phyloP scores from a whole-genome alignment of 306 rosid species.

The Mimosa pudica region DNA sequence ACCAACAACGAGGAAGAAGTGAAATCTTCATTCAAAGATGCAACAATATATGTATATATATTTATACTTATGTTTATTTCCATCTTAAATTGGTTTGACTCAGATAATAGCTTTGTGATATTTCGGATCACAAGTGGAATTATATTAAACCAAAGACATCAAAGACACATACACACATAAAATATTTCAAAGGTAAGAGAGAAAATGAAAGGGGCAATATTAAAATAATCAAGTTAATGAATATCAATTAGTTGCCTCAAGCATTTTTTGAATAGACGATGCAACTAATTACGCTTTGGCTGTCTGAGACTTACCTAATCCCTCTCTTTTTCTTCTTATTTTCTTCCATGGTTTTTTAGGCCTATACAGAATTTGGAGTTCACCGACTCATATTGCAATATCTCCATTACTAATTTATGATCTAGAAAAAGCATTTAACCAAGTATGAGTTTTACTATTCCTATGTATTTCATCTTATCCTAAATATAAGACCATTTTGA shows the following conservation, averaged over 20 bases:
- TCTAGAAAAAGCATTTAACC: not conserved
- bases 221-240: not conserved
- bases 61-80: too few relatives aligned
- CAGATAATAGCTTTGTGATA: not conserved
- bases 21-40: not conserved
- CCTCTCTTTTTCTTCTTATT: not conserved
- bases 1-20: not conserved
- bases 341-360: not conserved
- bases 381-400: not conserved
- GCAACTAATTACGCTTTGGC: slow-evolving; percentile 27
- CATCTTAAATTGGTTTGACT: slow-evolving; percentile 9
- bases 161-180: too few relatives aligned
- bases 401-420: not conserved
- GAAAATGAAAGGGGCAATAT: not conserved
- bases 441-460: not conserved
- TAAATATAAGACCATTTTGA: too few relatives aligned
- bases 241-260: slow-evolving; percentile 5
- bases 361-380: not conserved
- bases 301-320: slow-evolving; percentile 32
- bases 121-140: slow-evolving; percentile 4
- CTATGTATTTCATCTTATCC: too few relatives aligned
- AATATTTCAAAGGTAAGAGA: not conserved
- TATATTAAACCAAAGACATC: not conserved
- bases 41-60: not conserved
- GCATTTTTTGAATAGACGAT: slow-evolving; percentile 39